Conservation (phyloP, 495 filamentous ascomycete genomes). For the Talaromyces adpressus region DNA sequence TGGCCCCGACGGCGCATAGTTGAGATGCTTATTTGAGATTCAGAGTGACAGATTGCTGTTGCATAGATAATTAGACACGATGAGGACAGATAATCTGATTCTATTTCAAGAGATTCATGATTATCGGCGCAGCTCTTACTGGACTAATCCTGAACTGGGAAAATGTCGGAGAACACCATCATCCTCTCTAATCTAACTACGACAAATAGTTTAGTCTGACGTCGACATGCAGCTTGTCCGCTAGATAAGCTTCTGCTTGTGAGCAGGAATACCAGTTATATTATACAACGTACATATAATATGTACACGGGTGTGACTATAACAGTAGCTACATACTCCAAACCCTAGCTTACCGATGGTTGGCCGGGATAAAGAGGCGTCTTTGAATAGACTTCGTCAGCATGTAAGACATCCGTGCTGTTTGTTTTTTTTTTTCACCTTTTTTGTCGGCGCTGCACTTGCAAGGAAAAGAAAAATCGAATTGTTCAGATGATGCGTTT, state of each 20-base stretch:
- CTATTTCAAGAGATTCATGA: no score
- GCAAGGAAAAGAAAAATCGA: not conserved
- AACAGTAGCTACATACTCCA: not conserved
- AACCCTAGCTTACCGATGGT: not conserved
- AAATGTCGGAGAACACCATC: not conserved
- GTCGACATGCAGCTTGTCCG: not conserved
- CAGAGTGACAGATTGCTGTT: not conserved
- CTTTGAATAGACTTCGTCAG: not conserved
- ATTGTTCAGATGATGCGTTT: not conserved
- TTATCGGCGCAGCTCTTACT: no score
- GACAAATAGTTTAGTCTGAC: not conserved
- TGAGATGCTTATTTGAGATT: not conserved
- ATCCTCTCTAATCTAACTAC: no score
- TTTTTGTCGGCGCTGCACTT: not conserved
- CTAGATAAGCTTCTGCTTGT: not conserved
- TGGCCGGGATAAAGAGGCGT: not conserved
- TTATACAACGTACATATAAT: not conserved
- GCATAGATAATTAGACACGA: not conserved
- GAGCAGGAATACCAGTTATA: no score
- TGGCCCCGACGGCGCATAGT: constrained; percentile 3
- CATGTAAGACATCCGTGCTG: not conserved
- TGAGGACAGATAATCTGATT: not conserved
- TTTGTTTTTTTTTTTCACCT: not conserved
- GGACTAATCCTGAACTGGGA: not conserved
- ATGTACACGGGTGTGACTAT: not conserved